Evolutionary conservation across 75 land plant species (phyloP).

Genomic region (Pseudotsuga menziesii): DNA sequence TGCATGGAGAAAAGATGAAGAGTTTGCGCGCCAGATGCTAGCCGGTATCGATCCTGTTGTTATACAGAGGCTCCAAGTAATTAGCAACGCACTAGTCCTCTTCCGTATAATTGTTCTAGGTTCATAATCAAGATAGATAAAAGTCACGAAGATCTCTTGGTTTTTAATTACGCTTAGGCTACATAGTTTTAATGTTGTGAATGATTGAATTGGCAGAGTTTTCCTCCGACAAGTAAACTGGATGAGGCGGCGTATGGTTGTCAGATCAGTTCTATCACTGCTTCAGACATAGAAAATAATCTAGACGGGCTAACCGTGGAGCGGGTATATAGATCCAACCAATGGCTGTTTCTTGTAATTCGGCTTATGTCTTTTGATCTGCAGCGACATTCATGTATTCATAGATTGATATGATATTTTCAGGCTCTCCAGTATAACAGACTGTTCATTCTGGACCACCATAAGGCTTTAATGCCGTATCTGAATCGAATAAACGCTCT

Average conservation of each 20-base stretch:
- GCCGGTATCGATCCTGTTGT: conserved; percentile 29
- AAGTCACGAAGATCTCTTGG: too few relatives aligned
- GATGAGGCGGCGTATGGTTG: conserved; percentile 49
- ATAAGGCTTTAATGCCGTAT: conserved; percentile 27
- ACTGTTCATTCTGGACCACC: conserved; percentile 25
- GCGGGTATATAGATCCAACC: conserved; percentile 27
- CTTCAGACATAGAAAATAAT: conserved; percentile 40
- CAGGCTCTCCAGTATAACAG: conserved; percentile 21
- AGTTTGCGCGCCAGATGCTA: conserved; percentile 25
- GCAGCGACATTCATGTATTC: not conserved
- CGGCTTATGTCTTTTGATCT: not conserved
- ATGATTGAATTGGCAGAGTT: conserved; percentile 29
- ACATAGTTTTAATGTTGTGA: too few relatives aligned
- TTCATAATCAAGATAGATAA: too few relatives aligned
- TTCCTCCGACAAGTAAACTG: conserved; percentile 70
- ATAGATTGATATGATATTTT: too few relatives aligned
- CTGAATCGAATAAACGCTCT: conserved; percentile 26
- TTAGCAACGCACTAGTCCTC: too few relatives aligned
- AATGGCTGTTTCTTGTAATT: not conserved
- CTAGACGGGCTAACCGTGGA: conserved; percentile 54
- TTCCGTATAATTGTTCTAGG: too few relatives aligned
- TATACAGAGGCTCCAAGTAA: conserved; percentile 15
- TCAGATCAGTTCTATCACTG: conserved; percentile 50
- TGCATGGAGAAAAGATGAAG: conserved; percentile 32
- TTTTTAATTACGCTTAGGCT: too few relatives aligned